phyloP scores from a whole-genome alignment of 495 filamentous ascomycete species.

The Penicillium cosmopolitanum region DNA sequence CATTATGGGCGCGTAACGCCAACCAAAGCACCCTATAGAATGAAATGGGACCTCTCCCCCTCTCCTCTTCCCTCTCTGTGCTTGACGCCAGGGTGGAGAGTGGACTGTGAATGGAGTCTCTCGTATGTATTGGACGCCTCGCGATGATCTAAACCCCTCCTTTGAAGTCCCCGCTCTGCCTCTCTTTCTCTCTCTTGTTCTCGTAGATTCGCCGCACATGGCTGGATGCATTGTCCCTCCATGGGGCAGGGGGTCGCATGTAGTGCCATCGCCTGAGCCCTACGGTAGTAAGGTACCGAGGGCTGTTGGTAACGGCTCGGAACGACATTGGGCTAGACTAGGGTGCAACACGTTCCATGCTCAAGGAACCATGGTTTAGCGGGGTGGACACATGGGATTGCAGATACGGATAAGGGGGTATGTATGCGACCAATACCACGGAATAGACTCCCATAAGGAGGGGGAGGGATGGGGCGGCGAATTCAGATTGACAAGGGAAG shows the following conservation, averaged over 20 bases:
- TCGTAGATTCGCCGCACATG: neutral
- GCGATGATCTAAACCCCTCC: constrained; percentile 3
- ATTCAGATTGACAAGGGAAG: constrained; percentile 16
- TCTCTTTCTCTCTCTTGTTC: neutral
- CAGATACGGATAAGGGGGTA: constrained; percentile 5
- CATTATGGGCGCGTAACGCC: constrained; percentile 4
- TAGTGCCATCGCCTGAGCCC: neutral
- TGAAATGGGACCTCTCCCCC: constrained; percentile 6
- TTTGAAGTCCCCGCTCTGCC: neutral
- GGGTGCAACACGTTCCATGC: constrained; percentile 5
- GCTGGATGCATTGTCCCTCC: neutral
- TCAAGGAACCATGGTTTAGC: constrained; percentile 16
- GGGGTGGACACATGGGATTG: constrained; percentile 8
- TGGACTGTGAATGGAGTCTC: constrained; percentile 5
- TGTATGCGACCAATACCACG: constrained; percentile 10
- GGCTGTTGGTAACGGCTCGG: constrained; percentile 10
- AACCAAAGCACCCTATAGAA: constrained; percentile 8
- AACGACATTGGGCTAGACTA: constrained; percentile 6
- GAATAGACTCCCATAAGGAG: constrained; percentile 10
- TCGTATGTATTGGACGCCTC: constrained; percentile 27
- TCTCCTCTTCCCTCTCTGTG: constrained; percentile 1
- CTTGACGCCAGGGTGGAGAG: constrained; percentile 14
- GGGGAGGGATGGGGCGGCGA: neutral
- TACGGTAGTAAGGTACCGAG: constrained; percentile 9
- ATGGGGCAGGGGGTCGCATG: constrained; percentile 7